Evolutionary conservation across 768 basidiomycete species (phyloP), one percentile per base, ranked within the genome.

Genomic region (Pisolithus orientalis): DNA sequence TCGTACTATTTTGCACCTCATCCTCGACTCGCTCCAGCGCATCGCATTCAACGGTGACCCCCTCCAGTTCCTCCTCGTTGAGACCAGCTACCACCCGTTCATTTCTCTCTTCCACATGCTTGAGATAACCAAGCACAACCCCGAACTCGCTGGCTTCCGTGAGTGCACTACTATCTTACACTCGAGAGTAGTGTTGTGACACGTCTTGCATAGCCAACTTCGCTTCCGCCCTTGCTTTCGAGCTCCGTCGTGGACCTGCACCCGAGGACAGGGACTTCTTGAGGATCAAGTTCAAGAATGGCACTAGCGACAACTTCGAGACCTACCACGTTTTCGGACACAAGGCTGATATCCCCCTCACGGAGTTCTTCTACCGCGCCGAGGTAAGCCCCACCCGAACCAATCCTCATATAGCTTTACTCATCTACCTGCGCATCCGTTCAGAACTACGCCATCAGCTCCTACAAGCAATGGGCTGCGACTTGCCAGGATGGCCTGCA

Each of bases 11-110:
- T 71, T 93, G 37, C 79, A 84, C 65, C 82, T 84, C 27, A 75
- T 94, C 68, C 71, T 92, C 47, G 70, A 61, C 49, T 82, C 88
- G 9, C 79, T 94, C 51, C 80, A 87, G 62, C 83, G 82, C 61
- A 85, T 94, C 65, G 80, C 86, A 43, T 88, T 84, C 75, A 82
- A 84, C 60, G 82, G 78, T 55, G 85, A 90, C 71, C 84, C 88
- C 43, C 80, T 93, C 48, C 84, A 88, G 61, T 78, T 94, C 71
- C 75, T 85, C 68, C 65, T 91, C 58, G 75, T 90, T 59, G 81
- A 88, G 70, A 84, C 85, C 14, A 87, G 88, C 56, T 94, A 94
- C 75, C 91, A 93, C 68, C 85, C 91, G 13, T 90, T 94, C 80
- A 84, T 93, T 62, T 91, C 89, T 4, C 76, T 94, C 67, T 87